Evolutionary conservation across 345 rosid species (phyloP), one percentile per base, ranked within the genome.

Genomic region (Cardamine occulta): DNA sequence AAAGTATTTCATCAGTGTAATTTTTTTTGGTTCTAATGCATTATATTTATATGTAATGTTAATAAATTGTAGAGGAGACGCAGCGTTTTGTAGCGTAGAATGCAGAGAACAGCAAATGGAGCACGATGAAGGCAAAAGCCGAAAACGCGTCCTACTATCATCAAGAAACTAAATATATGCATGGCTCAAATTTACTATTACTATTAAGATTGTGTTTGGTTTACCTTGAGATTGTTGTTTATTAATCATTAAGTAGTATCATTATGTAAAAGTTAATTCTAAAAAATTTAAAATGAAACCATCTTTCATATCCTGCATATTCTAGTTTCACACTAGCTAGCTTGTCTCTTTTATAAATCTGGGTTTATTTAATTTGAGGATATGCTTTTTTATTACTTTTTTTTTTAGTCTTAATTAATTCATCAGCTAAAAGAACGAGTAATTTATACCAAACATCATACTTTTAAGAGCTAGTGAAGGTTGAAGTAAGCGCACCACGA

Each of bases 71-170:
- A 89, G 97, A 86, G 97, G 98, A 47, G 93, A 93, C 52, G 77
- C 87, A 42, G 98, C 93, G 14, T 93, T 93, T 84, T 93, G 98
- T 66, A 88, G 97, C 66, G 72, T 61, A 76, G 93, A 87, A 79
- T 93, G 97, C 82, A 86, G 98, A 83, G 98, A 87, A 63, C 69
- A 85, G 56, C 88, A 84, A 79, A 89, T 91, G 68, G 84, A 89
- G 80, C 84, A 83, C 54, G 97, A 93, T 67, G 88, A 86, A 80
- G 77, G 72, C 71, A 83, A 81, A 73, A 85, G 81, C 60, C 74
- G 75, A 76, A 65, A 61, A 59, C 59, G 37, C 21, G 67, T 63
- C 28, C 74, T 44, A 26, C 29, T 4, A 19, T 71, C 76, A 51
- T 12, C 68, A 37, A n/a, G 57, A 49, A 72, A 64, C 61, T 77